These are phyloP conservation scores for Anisodus acutangulus DNA, from an alignment of 257 asterid species.

Conservation along the genomic window DNA sequence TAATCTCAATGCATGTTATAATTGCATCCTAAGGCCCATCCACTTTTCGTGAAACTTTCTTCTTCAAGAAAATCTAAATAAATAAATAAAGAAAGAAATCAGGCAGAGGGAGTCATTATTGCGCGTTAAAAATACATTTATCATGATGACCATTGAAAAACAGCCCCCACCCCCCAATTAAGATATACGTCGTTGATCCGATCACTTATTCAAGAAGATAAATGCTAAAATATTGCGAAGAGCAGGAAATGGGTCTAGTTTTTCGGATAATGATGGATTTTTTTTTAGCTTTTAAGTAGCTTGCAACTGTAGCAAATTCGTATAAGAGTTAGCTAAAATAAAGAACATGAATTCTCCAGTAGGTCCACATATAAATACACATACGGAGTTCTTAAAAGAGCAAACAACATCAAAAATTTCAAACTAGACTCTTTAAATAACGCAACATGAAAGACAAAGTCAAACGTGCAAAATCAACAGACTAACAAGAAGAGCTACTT, in stretches of 20 bases:
- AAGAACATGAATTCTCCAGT: constrained; percentile 2
- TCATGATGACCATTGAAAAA: background rate
- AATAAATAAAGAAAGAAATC: background rate
- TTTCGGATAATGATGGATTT: background rate
- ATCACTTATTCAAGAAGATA: background rate
- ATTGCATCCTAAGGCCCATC: background rate
- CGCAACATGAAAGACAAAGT: constrained; percentile 15
- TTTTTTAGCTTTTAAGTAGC: background rate
- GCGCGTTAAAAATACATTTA: background rate
- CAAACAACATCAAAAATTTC: background rate
- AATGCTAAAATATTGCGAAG: background rate
- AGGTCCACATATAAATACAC: constrained; percentile 5
- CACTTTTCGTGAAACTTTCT: background rate
- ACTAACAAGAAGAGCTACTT: constrained; percentile 30
- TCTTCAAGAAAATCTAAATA: background rate
- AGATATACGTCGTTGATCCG: background rate
- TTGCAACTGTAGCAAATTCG: background rate
- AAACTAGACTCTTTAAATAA: background rate
- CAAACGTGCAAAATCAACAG: constrained; percentile 27
- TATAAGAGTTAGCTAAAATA: background rate
- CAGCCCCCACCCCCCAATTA: background rate
- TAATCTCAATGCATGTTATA: background rate
- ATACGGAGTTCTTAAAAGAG: constrained; percentile 21
- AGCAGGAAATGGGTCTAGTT: constrained; percentile 21
- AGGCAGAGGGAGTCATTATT: background rate